These are phyloP conservation scores for Choanephora cucurbitarum DNA, from an alignment of 371 early-diverging fungal species.

Conservation along the genomic window DNA sequence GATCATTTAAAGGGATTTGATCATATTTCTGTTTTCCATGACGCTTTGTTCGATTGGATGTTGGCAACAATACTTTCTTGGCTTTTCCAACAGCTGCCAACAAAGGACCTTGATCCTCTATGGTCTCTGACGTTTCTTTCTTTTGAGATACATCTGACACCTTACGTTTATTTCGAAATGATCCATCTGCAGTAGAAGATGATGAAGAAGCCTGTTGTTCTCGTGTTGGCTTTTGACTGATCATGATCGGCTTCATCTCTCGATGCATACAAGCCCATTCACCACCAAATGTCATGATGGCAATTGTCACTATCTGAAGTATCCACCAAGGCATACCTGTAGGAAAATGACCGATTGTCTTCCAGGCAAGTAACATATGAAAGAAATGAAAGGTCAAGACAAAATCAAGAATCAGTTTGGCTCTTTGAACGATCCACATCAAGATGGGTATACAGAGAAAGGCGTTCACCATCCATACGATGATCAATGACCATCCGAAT, in stretches of 20 bases:
- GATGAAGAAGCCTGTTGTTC: conserved; percentile 8
- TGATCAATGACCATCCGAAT: conserved; percentile 71
- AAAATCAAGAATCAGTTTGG: conserved; percentile 81
- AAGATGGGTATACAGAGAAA: conserved; percentile 47
- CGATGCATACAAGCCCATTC: conserved; percentile 82
- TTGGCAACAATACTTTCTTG: conserved; percentile 33
- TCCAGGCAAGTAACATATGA: conserved; percentile 64
- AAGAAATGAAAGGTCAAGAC: conserved; percentile 72
- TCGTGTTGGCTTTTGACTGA: conserved; percentile 31
- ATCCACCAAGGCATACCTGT: conserved; percentile 73
- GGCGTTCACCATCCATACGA: conserved; percentile 71
- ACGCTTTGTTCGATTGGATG: conserved; percentile 17
- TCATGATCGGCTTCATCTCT: conserved; percentile 82
- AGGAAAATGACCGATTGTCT: conserved; percentile 65
- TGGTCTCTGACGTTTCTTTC: conserved; percentile 9
- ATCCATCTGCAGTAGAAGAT: background rate
- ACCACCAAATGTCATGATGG: conserved; percentile 74
- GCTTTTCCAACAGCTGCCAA: conserved; percentile 41
- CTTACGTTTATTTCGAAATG: conserved; percentile 18
- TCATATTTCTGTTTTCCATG: conserved; percentile 38
- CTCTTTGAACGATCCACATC: conserved; percentile 76
- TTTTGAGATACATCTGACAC: conserved; percentile 19
- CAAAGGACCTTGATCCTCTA: conserved; percentile 31
- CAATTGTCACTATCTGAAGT: conserved; percentile 50
- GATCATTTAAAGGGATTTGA: conserved; percentile 39